Conservation (phyloP, 768 basidiomycete species). For the Saitozyma sp. region DNA sequence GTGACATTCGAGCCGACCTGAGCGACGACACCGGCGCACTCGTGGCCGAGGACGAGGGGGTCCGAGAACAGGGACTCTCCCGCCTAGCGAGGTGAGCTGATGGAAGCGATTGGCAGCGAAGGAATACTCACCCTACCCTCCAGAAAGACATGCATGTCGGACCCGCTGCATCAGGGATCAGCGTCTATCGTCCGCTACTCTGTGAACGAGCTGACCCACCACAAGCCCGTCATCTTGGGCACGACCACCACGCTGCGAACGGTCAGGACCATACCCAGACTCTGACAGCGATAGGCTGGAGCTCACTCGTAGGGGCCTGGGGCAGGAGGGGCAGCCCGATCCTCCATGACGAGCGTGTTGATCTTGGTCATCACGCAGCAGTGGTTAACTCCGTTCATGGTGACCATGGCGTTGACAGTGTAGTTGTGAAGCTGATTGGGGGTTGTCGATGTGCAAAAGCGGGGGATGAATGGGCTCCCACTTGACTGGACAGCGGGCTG, state of each 20-base stretch:
- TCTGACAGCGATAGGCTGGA: background rate
- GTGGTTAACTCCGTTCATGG: too few species aligned
- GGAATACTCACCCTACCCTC: constrained; percentile 1
- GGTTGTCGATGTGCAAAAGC: too few species aligned
- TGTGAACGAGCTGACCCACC: constrained; percentile 1
- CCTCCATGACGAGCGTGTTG: too few species aligned
- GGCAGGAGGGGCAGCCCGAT: too few species aligned
- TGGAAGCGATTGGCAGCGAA: too few species aligned
- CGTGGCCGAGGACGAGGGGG: constrained; percentile 27
- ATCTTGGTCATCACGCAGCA: too few species aligned
- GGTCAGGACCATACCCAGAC: background rate
- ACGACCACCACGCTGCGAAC: constrained; percentile 11
- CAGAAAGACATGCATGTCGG: constrained; percentile 26
- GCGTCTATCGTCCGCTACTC: too few species aligned
- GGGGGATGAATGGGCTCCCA: too few species aligned
- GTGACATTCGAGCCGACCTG: constrained; percentile 20
- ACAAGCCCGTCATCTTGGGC: constrained; percentile 20
- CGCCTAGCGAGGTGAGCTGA: background rate
- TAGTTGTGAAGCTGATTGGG: too few species aligned
- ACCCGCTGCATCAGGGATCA: constrained; percentile 13
- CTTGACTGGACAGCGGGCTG: too few species aligned
- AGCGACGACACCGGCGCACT: constrained; percentile 20
- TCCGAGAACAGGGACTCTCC: constrained; percentile 1
- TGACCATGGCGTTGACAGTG: too few species aligned
- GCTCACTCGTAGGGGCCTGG: constrained; percentile 19